A percentile compares a stretch with the other conserved stretches of the same genome.
These are phyloP conservation scores for Melastoma malabathricum DNA, from an alignment of 345 rosid genomes.

Conservation along the genomic window DNA sequence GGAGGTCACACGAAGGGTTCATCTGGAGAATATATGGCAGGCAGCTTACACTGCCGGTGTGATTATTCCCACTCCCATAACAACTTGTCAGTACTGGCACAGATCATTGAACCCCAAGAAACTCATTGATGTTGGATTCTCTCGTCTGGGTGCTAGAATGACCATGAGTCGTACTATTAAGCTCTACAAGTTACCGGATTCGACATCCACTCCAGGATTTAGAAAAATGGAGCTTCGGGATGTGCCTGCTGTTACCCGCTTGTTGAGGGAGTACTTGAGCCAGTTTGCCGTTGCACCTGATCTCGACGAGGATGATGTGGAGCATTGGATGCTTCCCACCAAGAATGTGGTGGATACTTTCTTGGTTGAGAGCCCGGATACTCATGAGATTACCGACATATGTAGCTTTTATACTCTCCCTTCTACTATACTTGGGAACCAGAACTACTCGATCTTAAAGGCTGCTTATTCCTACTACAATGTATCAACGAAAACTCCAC, in stretches of 20 bases:
- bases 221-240: slow-evolving; percentile 79
- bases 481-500: slow-evolving; percentile 63
- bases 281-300: slow-evolving; percentile 79
- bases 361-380: slow-evolving; percentile 77
- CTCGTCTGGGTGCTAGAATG: slow-evolving; percentile 88
- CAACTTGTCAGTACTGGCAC: slow-evolving; percentile 94
- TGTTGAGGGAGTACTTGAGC: slow-evolving; percentile 58
- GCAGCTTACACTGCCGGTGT: slow-evolving; percentile 95
- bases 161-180: slow-evolving; percentile 94
- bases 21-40: slow-evolving; percentile 88
- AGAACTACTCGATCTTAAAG: slow-evolving; percentile 50
- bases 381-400: slow-evolving; percentile 75
- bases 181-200: slow-evolving; percentile 67
- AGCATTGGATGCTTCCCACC: slow-evolving; percentile 83
- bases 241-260: slow-evolving; percentile 73
- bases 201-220: slow-evolving; percentile 75
- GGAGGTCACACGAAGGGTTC: slow-evolving; percentile 91
- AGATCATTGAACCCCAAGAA: slow-evolving; percentile 93
- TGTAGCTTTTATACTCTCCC: slow-evolving; percentile 98
- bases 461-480: slow-evolving; percentile 96
- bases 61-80: slow-evolving; percentile 76
- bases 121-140: slow-evolving; percentile 94
- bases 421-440: slow-evolving; percentile 84
- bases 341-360: slow-evolving; percentile 70
- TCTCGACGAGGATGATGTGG: slow-evolving; percentile 73